These are phyloP conservation scores for Miscanthus lutarioriparius DNA, from an alignment of 176 grass and related monocot species.

Conservation along the genomic window DNA sequence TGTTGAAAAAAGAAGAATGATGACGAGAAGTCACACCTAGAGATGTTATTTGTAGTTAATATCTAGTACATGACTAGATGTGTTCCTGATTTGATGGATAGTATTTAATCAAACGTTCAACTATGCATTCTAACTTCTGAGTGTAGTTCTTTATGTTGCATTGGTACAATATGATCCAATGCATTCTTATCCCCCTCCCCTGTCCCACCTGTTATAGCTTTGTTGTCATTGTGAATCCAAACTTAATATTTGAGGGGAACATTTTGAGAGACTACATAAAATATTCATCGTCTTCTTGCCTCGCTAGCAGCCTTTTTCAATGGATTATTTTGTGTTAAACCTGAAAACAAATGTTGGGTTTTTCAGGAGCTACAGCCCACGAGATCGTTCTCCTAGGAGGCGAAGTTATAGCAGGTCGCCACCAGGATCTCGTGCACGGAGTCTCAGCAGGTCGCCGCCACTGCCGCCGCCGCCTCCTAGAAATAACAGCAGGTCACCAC, in stretches of 20 bases:
- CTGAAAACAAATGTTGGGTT: conserved; percentile 18
- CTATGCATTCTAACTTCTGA: neutral
- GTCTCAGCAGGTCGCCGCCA: neutral
- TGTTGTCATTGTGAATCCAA: neutral
- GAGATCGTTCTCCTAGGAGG: conserved; percentile 73
- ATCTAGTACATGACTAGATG: neutral
- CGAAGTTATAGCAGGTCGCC: conserved; percentile 72
- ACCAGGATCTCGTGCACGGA: neutral
- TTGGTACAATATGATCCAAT: neutral
- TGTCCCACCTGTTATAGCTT: neutral
- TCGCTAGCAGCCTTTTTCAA: neutral
- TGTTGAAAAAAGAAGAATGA: neutral
- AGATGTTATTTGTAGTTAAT: conserved; percentile 5
- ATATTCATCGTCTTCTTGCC: neutral
- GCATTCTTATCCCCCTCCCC: neutral
- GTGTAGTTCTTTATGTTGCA: neutral
- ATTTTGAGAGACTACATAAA: neutral
- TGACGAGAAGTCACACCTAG: neutral
- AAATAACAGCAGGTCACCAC: conserved; percentile 66
- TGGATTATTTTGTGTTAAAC: neutral
- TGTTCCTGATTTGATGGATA: neutral
- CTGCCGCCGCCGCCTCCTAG: conserved; percentile 16
- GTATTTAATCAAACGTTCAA: neutral
- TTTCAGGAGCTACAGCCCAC: conserved; percentile 84
- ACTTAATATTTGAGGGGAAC: neutral